phyloP scores from a whole-genome alignment of 2,329 filamentous ascomycete species.

The Pseudogymnoascus sp. region DNA sequence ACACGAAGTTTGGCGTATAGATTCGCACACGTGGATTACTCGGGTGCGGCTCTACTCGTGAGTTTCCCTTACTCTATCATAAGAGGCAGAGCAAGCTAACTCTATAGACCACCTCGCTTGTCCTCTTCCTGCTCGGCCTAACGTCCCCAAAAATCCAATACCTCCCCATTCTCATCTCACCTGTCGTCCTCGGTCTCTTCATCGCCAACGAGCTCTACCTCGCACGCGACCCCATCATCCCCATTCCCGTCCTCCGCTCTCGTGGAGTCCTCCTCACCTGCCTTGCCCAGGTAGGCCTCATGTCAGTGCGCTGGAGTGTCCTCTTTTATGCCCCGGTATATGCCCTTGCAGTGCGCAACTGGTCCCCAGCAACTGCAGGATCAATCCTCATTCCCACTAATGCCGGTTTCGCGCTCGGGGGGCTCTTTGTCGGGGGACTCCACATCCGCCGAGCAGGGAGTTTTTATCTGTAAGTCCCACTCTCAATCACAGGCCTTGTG shows the following conservation, averaged over 20 bases:
- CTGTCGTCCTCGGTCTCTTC: conserved; percentile 44
- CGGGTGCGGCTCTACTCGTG: conserved; percentile 60
- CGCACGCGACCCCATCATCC: conserved; percentile 65
- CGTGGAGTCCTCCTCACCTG: conserved; percentile 66
- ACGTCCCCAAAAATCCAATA: conserved; percentile 53
- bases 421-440: conserved; percentile 63
- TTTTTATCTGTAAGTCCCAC: conserved; percentile 53
- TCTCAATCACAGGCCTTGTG: background rate
- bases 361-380: conserved; percentile 61
- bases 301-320: conserved; percentile 73
- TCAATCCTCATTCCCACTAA: conserved; percentile 76
- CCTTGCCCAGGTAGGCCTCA: conserved; percentile 65
- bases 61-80: conserved; percentile 17
- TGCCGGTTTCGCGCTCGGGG: conserved; percentile 66
- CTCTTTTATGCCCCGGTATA: conserved; percentile 77
- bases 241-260: conserved; percentile 59
- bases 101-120: conserved; percentile 50
- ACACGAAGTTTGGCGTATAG: conserved; percentile 39
- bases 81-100: background rate
- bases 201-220: conserved; percentile 55
- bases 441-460: conserved; percentile 66
- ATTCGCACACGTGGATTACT: conserved; percentile 63
- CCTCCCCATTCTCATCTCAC: conserved; percentile 52
- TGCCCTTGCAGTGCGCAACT: conserved; percentile 65
- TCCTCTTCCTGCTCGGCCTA: conserved; percentile 65